Conservation (phyloP, 2,329 filamentous ascomycete species). For the Epichloe festucae region DNA sequence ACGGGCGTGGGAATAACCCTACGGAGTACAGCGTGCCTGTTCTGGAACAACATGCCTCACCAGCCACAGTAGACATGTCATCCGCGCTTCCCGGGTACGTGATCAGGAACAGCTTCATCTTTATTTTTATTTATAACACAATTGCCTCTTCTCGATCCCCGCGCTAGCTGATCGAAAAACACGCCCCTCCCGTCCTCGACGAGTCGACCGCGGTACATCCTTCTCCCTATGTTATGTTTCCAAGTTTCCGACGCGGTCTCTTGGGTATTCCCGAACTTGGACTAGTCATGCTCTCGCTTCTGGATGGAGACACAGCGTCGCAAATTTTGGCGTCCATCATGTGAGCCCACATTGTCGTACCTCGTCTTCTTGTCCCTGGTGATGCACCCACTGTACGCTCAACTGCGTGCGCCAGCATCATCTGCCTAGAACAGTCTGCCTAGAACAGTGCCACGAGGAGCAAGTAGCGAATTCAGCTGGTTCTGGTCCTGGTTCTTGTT, state of each 20-base stretch:
- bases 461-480: no score
- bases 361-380: not conserved
- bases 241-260: no score
- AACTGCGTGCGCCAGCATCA: no score
- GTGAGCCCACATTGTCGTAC: constrained; percentile 3
- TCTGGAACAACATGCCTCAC: not conserved
- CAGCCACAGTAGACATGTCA: not conserved
- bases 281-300: not conserved
- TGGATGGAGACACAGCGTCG: not conserved
- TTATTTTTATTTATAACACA: not conserved
- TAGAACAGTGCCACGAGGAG: not conserved
- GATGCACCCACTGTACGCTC: no score
- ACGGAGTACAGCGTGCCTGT: not conserved
- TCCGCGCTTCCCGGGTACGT: not conserved
- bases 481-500: no score
- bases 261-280: not conserved
- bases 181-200: no score
- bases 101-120: not conserved
- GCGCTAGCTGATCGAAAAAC: no score
- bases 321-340: constrained; percentile 3
- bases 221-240: no score
- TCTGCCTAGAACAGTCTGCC: not conserved
- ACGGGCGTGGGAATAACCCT: no score
- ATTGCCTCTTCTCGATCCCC: not conserved
- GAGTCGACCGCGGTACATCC: no score